These are phyloP conservation scores for Hymenochaete sp. DNA, from an alignment of 1,284 basidiomycete species.

Conservation along the genomic window DNA sequence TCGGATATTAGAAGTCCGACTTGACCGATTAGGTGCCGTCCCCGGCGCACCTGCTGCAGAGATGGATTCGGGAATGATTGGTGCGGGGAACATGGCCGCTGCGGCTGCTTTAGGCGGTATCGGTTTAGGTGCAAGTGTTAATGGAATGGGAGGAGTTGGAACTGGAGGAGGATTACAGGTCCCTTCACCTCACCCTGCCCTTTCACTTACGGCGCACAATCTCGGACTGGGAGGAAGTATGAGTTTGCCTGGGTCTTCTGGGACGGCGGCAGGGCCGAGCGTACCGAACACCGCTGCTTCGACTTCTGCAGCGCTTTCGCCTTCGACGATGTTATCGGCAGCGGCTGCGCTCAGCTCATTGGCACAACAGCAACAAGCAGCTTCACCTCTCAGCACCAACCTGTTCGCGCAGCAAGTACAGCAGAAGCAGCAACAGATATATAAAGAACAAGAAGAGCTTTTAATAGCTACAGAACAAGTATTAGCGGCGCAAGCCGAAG, in stretches of 20 bases:
- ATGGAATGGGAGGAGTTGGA: neutral
- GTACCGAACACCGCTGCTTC: neutral
- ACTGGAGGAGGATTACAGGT: slow-evolving; percentile 12
- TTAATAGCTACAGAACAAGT: too few species aligned
- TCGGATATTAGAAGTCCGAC: slow-evolving; percentile 80
- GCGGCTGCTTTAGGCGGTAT: neutral
- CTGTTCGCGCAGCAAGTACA: slow-evolving; percentile 7
- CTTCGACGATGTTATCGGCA: neutral
- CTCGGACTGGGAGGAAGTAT: too few species aligned
- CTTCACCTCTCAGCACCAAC: neutral
- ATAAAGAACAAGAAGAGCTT: slow-evolving; percentile 1
- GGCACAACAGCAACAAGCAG: too few species aligned
- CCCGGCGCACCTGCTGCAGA: slow-evolving; percentile 13
- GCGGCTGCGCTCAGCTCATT: neutral
- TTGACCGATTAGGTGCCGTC: slow-evolving; percentile 53
- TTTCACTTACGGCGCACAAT: slow-evolving; percentile 6
- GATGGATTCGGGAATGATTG: slow-evolving; percentile 1
- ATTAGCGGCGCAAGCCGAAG: too few species aligned
- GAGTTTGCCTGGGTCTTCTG: too few species aligned
- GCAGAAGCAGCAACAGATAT: slow-evolving; percentile 4
- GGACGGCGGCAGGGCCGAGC: neutral
- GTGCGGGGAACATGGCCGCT: neutral
- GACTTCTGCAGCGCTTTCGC: neutral
- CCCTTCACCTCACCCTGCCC: slow-evolving; percentile 9
- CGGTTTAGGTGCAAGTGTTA: too few species aligned